phyloP scores from a whole-genome alignment of 1,284 basidiomycete genomes.

The Irpex sp. region DNA sequence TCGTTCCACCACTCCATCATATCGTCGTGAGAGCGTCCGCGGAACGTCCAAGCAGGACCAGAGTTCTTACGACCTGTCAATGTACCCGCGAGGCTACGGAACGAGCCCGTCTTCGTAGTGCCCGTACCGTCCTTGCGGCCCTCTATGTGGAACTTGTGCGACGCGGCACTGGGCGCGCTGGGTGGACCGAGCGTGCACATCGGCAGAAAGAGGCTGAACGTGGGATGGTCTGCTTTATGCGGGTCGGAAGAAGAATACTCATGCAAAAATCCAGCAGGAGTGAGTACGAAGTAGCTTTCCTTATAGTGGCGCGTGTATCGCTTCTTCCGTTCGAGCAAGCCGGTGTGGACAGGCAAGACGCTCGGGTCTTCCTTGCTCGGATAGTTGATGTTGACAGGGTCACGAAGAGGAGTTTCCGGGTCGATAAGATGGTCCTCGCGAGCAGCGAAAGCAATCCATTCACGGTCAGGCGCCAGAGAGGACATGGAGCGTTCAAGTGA shows the following conservation, averaged over 20 bases:
- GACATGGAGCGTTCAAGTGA: slow-evolving; percentile 79
- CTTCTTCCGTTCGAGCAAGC: slow-evolving; percentile 95
- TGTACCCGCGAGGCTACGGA: slow-evolving; percentile 37
- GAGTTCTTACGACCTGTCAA: slow-evolving; percentile 33
- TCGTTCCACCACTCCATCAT: slow-evolving; percentile 99
- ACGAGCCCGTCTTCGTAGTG: slow-evolving; percentile 50
- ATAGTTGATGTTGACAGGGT: slow-evolving; percentile 80
- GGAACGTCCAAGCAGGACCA: slow-evolving; percentile 86
- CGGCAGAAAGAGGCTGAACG: slow-evolving; percentile 91
- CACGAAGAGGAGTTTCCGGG: slow-evolving; percentile 90
- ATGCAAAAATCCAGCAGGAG: slow-evolving; percentile 94
- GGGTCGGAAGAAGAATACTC: slow-evolving; percentile 86
- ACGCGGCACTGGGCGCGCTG: slow-evolving; percentile 65
- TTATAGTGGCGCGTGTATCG: slow-evolving; percentile 90
- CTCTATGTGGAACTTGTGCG: slow-evolving; percentile 98
- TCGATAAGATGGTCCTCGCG: slow-evolving; percentile 95
- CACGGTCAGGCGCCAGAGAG: slow-evolving; percentile 84
- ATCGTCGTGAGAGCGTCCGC: slow-evolving; percentile 87
- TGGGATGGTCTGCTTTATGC: slow-evolving; percentile 59
- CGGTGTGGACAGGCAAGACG: slow-evolving; percentile 86
- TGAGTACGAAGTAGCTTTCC: slow-evolving; percentile 91
- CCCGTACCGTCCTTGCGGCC: slow-evolving; percentile 83
- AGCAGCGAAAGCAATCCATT: slow-evolving; percentile 96
- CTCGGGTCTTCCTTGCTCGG: slow-evolving; percentile 93
- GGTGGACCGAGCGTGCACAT: slow-evolving; percentile 96